Percentiles rank a stretch among this genome's conserved stretches.
Evolutionary conservation across 2,329 filamentous ascomycete genomes (phyloP).

Genomic region (Botrytis fabae): DNA sequence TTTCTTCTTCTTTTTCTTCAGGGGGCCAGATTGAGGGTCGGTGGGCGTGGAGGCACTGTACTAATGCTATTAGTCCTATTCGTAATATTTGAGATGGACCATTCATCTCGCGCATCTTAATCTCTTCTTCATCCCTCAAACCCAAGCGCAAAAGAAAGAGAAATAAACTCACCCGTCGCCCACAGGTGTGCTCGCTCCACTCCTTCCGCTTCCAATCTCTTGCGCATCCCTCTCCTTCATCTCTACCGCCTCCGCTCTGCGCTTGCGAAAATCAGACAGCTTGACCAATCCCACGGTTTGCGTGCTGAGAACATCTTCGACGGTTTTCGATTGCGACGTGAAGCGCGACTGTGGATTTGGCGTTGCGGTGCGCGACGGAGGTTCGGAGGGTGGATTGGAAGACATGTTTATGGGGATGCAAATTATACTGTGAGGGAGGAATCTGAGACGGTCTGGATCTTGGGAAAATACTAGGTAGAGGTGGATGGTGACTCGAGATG

Average conservation of each 20-base stretch:
- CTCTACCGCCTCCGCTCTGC: slow-evolving; percentile 90
- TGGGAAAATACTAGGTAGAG: not conserved
- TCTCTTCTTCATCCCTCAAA: not conserved
- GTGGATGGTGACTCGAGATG: slow-evolving; percentile 1
- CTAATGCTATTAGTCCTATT: slow-evolving; percentile 37
- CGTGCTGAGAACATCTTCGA: slow-evolving; percentile 41
- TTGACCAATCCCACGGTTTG: slow-evolving; percentile 77
- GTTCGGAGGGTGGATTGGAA: slow-evolving; percentile 35
- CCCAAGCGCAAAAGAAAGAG: slow-evolving; percentile 23
- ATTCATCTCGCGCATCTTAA: not conserved
- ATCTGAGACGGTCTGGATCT: not conserved
- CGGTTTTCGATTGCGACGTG: slow-evolving; percentile 38
- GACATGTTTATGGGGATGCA: slow-evolving; percentile 25
- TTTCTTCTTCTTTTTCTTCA: slow-evolving; percentile 51
- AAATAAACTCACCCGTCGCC: slow-evolving; percentile 57
- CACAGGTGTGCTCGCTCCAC: slow-evolving; percentile 35
- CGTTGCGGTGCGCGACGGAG: slow-evolving; percentile 36
- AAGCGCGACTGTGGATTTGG: slow-evolving; percentile 39
- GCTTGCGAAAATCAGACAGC: slow-evolving; percentile 92
- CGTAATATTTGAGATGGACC: not conserved
- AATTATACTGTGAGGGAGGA: not conserved
- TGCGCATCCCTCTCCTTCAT: slow-evolving; percentile 81
- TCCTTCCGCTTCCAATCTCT: slow-evolving; percentile 47
- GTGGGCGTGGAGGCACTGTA: slow-evolving; percentile 47
- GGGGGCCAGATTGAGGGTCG: slow-evolving; percentile 35